Percentiles rank a stretch among this genome's conserved stretches.
Conservation (phyloP, 805 yeast genomes). For the Ogataea pilisensis region DNA sequence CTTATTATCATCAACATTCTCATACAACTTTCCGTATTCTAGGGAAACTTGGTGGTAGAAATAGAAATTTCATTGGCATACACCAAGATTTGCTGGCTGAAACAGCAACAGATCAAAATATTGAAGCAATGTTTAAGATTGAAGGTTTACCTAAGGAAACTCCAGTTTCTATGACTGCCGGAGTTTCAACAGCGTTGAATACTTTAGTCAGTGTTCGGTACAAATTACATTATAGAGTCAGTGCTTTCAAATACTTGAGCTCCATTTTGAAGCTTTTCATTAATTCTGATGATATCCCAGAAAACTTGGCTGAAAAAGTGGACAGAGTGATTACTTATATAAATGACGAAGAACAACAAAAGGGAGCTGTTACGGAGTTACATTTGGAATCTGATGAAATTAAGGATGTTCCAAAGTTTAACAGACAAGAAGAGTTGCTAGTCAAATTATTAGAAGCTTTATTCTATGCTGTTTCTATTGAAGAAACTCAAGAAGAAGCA, state of each 20-base stretch:
- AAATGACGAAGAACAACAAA: constrained; percentile 28
- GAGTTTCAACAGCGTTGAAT: constrained; percentile 71
- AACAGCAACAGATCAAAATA: constrained; percentile 55
- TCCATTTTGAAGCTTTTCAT: constrained; percentile 66
- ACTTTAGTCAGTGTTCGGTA: constrained; percentile 65
- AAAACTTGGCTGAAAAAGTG: constrained; percentile 39
- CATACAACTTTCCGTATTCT: constrained; percentile 90
- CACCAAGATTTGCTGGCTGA: constrained; percentile 60
- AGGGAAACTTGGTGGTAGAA: constrained; percentile 96
- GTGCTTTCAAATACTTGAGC: constrained; percentile 72
- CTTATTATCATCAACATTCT: constrained; percentile 91
- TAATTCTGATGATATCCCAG: constrained; percentile 48
- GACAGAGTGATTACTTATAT: constrained; percentile 46
- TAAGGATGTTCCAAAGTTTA: constrained; percentile 45
- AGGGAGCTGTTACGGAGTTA: constrained; percentile 17
- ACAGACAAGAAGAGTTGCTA: constrained; percentile 62
- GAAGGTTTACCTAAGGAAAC: constrained; percentile 62
- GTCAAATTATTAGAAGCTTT: constrained; percentile 62
- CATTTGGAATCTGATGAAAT: constrained; percentile 37
- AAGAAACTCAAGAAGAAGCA: constrained; percentile 70
- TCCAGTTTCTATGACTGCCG: constrained; percentile 79
- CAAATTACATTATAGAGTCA: constrained; percentile 62
- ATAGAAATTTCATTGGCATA: constrained; percentile 77
- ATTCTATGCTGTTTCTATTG: constrained; percentile 72
- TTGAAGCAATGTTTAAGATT: constrained; percentile 63